Evolutionary conservation across 1,284 basidiomycete genomes (phyloP), one percentile per base, ranked within the genome.

Genomic region (Sanguinoderma infundibulare): DNA sequence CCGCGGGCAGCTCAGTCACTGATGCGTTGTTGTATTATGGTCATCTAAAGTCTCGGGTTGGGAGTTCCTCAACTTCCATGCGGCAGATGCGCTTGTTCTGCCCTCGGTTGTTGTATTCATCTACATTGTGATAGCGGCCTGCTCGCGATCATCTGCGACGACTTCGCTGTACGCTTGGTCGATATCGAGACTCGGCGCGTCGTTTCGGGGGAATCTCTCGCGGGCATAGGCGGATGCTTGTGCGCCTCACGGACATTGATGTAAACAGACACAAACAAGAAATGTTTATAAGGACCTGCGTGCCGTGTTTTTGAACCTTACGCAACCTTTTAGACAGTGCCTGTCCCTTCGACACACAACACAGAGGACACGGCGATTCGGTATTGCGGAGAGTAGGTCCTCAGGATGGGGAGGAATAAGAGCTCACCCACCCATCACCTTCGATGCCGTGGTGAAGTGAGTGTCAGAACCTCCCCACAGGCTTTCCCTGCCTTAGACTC

Each of bases 121-220:
- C 64, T 98, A 20, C 92, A 99, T 65, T 85, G 90, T 24, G 94
- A 95, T 72, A 96, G 90, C 69, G 91, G 92, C 5, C 76, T 99
- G n/a, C 79, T 98, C 12, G 92, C 94, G 1, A 83, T 89, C 14
- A 79, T 91, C 2, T 98, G 94, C 68, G 95, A 96, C 70, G 97
- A 98, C 70, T 83, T 92, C 65, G 80, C 86, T 30, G 84, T 99
- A 38, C 88, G 95, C 32, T 72, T 99, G 30, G 75, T 99, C 22
- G 98, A 99, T 74, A 90, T 98, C 60, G 97, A 98, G 79, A 98
- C 97, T 0, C 81, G 83, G 61, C 83, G 89, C 52, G 79, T 95
- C 20, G 97, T 98, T 15, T 28, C 9, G 34, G 34, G 14, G 34
- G 34, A 6, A 22, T 38, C 28, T n/a, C n/a, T n/a, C n/a, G n/a